phyloP scores from a whole-genome alignment of 2,329 filamentous ascomycete genomes.

The Diaporthe sp. region DNA sequence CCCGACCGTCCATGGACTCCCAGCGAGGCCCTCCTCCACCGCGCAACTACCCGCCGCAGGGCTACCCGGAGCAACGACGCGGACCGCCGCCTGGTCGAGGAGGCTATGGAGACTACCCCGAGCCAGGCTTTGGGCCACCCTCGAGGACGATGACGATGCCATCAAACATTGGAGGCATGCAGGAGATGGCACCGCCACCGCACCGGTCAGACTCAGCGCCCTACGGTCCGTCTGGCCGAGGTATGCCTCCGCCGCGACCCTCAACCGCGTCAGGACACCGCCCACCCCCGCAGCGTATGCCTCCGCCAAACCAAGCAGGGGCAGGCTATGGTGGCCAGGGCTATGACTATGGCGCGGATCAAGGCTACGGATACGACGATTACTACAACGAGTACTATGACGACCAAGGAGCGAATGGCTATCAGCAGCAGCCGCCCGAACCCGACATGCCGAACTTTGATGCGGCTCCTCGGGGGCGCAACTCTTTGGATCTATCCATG shows the following conservation, averaged over 20 bases:
- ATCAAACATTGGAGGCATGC: constrained; percentile 53
- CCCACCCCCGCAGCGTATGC: constrained; percentile 63
- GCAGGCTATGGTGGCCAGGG: constrained; percentile 39
- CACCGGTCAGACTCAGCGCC: constrained; percentile 57
- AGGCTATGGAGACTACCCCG: constrained; percentile 50
- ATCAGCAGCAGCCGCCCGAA: constrained; percentile 42
- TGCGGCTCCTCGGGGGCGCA: constrained; percentile 47
- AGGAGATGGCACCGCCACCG: constrained; percentile 45
- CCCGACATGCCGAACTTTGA: constrained; percentile 57
- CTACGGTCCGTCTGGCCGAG: constrained; percentile 56
- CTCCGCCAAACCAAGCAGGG: constrained; percentile 55
- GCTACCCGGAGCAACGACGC: constrained; percentile 49
- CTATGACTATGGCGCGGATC: constrained; percentile 42
- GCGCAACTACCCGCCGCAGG: constrained; percentile 49
- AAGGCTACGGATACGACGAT: constrained; percentile 55
- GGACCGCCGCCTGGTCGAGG: constrained; percentile 44
- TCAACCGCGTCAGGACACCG: constrained; percentile 65
- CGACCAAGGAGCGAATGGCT: constrained; percentile 41
- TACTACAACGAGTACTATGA: constrained; percentile 68
- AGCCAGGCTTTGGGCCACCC: constrained; percentile 60
- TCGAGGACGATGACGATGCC: constrained; percentile 73
- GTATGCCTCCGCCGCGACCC: constrained; percentile 59
- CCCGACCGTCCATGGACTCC: constrained; percentile 48
- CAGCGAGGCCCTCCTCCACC: constrained; percentile 47
- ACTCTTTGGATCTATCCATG: constrained; percentile 61